Conservation (phyloP, 345 rosid species). For the Pistacia integerrima region DNA sequence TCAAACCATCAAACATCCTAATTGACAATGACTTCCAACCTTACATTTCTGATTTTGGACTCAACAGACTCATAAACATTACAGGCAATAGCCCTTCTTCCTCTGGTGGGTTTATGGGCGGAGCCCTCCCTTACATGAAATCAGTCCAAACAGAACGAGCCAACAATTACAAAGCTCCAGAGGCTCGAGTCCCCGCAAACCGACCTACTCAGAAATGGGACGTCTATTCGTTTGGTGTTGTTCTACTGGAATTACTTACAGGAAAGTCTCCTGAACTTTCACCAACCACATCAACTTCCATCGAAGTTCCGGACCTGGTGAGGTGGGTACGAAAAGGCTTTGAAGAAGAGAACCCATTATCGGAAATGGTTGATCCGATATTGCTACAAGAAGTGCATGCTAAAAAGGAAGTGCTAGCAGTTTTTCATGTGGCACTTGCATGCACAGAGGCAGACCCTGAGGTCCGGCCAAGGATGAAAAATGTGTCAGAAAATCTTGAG, state of each 20-base stretch:
- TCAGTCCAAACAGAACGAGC: slow-evolving; percentile 56
- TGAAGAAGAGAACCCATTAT: slow-evolving; percentile 75
- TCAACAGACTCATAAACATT: slow-evolving; percentile 70
- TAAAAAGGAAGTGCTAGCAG: slow-evolving; percentile 85
- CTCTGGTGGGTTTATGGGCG: slow-evolving; percentile 78
- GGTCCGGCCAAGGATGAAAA: slow-evolving; percentile 91
- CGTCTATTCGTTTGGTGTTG: slow-evolving; percentile 79
- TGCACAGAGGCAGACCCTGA: slow-evolving; percentile 92
- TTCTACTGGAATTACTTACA: slow-evolving; percentile 78
- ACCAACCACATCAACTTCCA: slow-evolving; percentile 63
- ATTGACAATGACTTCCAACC: slow-evolving; percentile 79
- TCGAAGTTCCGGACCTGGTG: slow-evolving; percentile 76
- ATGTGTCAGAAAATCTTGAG: slow-evolving; percentile 79
- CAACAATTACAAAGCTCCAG: slow-evolving; percentile 81
- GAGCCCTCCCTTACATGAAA: slow-evolving; percentile 74
- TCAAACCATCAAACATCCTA: slow-evolving; percentile 93
- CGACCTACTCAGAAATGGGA: slow-evolving; percentile 91
- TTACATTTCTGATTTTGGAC: slow-evolving; percentile 84
- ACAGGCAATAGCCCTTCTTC: slow-evolving; percentile 64
- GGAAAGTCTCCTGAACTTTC: slow-evolving; percentile 92
- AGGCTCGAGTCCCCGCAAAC: slow-evolving; percentile 65
- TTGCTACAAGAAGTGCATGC: slow-evolving; percentile 93
- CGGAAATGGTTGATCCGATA: slow-evolving; percentile 88
- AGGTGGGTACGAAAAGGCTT: slow-evolving; percentile 95
- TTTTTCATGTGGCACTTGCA: slow-evolving; percentile 81